These are phyloP conservation scores for Pseudogymnoascus sp. DNA, from an alignment of 2,329 filamentous ascomycete genomes.

Conservation along the genomic window DNA sequence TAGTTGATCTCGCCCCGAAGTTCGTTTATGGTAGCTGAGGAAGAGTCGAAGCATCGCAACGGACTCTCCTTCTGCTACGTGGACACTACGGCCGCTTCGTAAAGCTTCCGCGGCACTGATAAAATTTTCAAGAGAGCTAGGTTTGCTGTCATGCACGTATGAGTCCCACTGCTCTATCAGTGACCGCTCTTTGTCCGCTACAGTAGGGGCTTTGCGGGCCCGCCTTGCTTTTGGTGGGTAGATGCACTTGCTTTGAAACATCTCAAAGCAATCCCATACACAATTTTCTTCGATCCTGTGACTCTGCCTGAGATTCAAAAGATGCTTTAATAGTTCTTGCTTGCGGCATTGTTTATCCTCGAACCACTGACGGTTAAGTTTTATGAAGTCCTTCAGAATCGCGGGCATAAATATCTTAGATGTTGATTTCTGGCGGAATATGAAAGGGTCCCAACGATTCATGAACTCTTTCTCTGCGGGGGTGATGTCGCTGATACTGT, in stretches of 20 bases:
- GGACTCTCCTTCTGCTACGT: background rate
- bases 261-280: slow-evolving; percentile 12
- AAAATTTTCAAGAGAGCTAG: background rate
- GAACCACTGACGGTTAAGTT: slow-evolving; percentile 21
- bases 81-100: background rate
- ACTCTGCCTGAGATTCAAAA: slow-evolving; percentile 17
- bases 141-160: background rate
- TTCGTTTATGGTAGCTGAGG: background rate
- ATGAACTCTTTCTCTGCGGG: slow-evolving; percentile 25
- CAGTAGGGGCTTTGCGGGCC: background rate
- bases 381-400: slow-evolving; percentile 19
- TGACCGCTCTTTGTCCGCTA: background rate
- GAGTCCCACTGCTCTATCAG: background rate
- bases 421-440: slow-evolving; percentile 17
- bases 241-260: background rate
- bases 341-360: slow-evolving; percentile 15
- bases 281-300: slow-evolving; percentile 14
- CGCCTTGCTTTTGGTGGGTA: background rate
- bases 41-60: background rate
- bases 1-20: background rate
- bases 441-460: slow-evolving; percentile 23
- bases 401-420: slow-evolving; percentile 16
- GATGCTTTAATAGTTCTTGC: slow-evolving; percentile 18
- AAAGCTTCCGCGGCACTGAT: background rate
- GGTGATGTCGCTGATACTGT: slow-evolving; percentile 23